A percentile compares a stretch with the other conserved stretches of the same genome.
Evolutionary conservation across 2,329 filamentous ascomycete genomes (phyloP).

Genomic region (Botryotinia narcissicola): DNA sequence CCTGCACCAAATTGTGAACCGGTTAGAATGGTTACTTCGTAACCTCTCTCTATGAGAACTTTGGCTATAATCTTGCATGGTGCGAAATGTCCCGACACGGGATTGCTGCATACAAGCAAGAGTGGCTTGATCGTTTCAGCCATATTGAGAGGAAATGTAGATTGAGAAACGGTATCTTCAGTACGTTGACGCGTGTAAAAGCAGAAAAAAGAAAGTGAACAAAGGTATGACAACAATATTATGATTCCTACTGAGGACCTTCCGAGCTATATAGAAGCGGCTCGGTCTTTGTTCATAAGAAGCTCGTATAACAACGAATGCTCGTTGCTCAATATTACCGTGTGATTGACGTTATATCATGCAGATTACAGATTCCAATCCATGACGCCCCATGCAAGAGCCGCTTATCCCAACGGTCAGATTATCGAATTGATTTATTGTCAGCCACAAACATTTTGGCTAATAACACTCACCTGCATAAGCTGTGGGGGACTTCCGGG

Average conservation of each 20-base stretch:
- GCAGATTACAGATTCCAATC: neutral
- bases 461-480: neutral
- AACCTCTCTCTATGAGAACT: slow-evolving; percentile 39
- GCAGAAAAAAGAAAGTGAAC: neutral
- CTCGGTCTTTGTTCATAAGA: neutral
- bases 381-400: neutral
- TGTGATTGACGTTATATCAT: neutral
- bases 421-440: neutral
- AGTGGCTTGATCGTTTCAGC: neutral
- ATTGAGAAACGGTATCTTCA: neutral
- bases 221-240: neutral
- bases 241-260: neutral
- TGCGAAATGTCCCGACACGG: slow-evolving; percentile 24
- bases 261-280: neutral
- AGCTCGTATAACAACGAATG: neutral
- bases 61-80: slow-evolving; percentile 23
- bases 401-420: neutral
- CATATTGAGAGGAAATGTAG: neutral
- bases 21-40: slow-evolving; percentile 44
- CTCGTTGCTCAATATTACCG: neutral
- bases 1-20: slow-evolving; percentile 39
- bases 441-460: neutral
- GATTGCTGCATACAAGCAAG: slow-evolving; percentile 6
- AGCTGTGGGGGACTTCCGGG: neutral
- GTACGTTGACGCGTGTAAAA: neutral